Base-by-base conservation (phyloP, 2,329 filamentous ascomycete species). In the Shiraia bambusicola region DNA sequence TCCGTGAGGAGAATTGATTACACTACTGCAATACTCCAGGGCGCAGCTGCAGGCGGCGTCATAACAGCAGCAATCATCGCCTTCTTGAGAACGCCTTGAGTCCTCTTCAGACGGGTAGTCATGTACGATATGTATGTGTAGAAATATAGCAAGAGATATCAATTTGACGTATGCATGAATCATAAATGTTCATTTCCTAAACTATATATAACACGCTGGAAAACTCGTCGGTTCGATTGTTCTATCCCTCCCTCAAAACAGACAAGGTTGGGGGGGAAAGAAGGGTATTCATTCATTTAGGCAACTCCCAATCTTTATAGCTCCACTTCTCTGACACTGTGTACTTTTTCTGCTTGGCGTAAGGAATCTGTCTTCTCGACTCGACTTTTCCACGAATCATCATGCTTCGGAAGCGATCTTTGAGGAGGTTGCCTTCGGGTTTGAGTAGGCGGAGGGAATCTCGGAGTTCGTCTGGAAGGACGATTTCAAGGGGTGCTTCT, bases 301-400 rank as follows among this genome's bases (percentile, higher is more conserved):
- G 38, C 24, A 87, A 70, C 57, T 76, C 78, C 71, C 95, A 98
- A 67, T 98, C 93, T 78, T 98, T 98, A 76, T 95, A 88, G 31
- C 85, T 83, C 93, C 93, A 98, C 73, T 97, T 98, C 80, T 97
- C 93, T 6, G 89, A 95, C 37, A 83, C 71, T 69, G 87, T 88
- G 56, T 76, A 83, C 77, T 84, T 91, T 50, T 82, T 81, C 76
- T 93, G 88, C 78, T 88, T 95, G 60, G 79, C 80, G 72, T 93
- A 92, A 6, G 84, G 80, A 43, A 92, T 81, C 37, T 84, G 84
- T 65, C 85, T 85, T 57, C 93, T 80, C 35, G 81, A 80, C 76
- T 98, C 93, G 47, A 98, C 72, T 72, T 93, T 95, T 45, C 93
- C 93, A 50, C 90, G 82, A 25, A 97, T 79, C 49, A 97, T 75